phyloP scores from a whole-genome alignment of 225 moss, liverwort and hornwort species.

The Marchantia paleacea region DNA sequence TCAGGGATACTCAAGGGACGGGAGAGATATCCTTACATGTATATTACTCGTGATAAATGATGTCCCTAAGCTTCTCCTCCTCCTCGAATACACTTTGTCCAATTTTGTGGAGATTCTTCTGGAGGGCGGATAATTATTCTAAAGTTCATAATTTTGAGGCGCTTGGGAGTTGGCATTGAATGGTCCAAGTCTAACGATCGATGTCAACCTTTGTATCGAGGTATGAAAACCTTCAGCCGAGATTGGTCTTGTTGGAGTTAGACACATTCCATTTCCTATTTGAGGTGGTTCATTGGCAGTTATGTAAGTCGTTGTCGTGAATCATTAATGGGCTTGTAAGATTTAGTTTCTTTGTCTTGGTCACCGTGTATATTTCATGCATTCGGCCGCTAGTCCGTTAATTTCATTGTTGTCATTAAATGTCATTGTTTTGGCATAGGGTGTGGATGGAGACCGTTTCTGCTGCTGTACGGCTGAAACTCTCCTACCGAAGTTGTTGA shows the following conservation, averaged over 20 bases:
- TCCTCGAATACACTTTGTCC: not conserved
- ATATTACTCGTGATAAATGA: not conserved
- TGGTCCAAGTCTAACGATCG: conserved; percentile 3
- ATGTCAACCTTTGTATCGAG: not conserved
- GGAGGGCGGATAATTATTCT: not conserved
- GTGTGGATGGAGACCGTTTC: not conserved
- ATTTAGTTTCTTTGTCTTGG: too few relatives aligned
- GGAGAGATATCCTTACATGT: not conserved
- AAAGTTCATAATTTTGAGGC: not conserved
- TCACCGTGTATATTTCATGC: too few relatives aligned
- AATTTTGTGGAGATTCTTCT: conserved; percentile 16
- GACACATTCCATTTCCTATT: not conserved
- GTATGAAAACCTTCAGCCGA: not conserved
- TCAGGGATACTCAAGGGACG: not conserved
- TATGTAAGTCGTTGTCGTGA: too few relatives aligned
- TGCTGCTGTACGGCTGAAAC: not conserved
- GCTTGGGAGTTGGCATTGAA: not conserved
- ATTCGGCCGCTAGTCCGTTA: too few relatives aligned
- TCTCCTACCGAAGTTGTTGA: not conserved
- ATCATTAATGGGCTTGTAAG: too few relatives aligned
- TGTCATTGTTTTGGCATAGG: not conserved
- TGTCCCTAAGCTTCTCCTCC: conserved; percentile 2
- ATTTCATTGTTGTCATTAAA: not conserved
- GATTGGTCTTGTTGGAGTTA: not conserved
- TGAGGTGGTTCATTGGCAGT: not conserved